Percentiles rank a stretch among this genome's conserved stretches.
These are phyloP conservation scores for Penicillium vulpinum DNA, from an alignment of 2,329 filamentous ascomycete species.

Conservation along the genomic window DNA sequence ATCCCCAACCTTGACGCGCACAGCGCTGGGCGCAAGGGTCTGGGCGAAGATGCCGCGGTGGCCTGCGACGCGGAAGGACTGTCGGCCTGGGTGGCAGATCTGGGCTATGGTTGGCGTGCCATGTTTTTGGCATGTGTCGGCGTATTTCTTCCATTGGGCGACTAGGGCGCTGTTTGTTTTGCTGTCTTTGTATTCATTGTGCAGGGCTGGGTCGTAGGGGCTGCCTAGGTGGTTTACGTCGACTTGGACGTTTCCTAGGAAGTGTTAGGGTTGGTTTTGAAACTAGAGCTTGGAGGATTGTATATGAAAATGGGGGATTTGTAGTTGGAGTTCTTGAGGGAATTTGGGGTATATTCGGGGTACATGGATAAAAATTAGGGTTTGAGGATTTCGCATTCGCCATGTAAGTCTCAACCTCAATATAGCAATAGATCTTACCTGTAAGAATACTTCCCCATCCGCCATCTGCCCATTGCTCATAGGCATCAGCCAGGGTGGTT, in stretches of 20 bases:
- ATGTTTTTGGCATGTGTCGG: conserved; percentile 35
- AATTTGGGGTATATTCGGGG: no score
- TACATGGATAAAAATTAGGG: background rate
- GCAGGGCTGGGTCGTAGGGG: conserved; percentile 32
- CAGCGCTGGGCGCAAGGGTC: conserved; percentile 40
- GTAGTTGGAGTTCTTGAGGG: no score
- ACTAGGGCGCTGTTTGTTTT: conserved; percentile 19
- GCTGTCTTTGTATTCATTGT: conserved; percentile 26
- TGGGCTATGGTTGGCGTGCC: conserved; percentile 48
- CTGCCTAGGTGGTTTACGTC: conserved; percentile 45
- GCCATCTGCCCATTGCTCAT: conserved; percentile 53
- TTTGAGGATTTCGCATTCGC: no score
- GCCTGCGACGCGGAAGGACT: conserved; percentile 45
- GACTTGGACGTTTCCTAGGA: conserved; percentile 45
- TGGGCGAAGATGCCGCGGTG: conserved; percentile 33
- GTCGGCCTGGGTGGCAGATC: conserved; percentile 48
- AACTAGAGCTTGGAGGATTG: background rate
- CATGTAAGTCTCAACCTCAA: background rate
- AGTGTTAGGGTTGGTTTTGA: background rate
- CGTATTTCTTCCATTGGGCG: conserved; percentile 31
- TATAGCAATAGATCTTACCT: conserved; percentile 24
- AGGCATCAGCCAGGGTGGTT: conserved; percentile 47
- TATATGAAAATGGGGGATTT: background rate
- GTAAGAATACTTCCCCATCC: conserved; percentile 48
- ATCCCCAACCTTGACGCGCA: conserved; percentile 44